These are phyloP conservation scores for Chlorella sorokiniana DNA, from an alignment of 139 green algal genomes.

Conservation along the genomic window DNA sequence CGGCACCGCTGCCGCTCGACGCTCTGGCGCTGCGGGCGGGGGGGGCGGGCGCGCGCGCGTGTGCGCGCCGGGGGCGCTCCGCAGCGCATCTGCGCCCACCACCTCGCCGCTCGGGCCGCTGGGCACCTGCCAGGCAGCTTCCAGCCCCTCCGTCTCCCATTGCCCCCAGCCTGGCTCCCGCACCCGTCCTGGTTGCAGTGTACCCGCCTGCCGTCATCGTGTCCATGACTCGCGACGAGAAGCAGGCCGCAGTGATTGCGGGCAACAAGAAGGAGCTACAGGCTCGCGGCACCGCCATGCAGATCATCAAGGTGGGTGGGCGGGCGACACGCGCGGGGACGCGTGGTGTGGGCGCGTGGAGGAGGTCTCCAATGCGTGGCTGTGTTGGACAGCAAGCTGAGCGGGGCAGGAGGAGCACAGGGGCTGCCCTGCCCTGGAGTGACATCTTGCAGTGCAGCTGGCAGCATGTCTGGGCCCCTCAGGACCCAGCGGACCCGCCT, in stretches of 20 bases:
- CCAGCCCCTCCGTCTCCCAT: background rate
- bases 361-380: background rate
- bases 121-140: background rate
- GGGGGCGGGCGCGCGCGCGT: background rate
- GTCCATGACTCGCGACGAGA: conserved; percentile 15
- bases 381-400: no score
- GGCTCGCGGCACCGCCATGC: background rate
- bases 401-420: no score
- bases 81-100: no score
- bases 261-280: background rate
- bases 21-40: no score
- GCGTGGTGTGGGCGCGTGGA: background rate
- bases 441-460: background rate
- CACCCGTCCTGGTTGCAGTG: no score
- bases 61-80: no score
- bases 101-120: no score
- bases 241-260: conserved; percentile 6
- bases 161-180: no score
- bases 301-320: conserved; percentile 15
- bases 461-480: background rate
- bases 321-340: no score
- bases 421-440: no score
- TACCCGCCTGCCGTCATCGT: conserved; percentile 24
- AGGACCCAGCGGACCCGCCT: background rate
- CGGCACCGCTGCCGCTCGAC: background rate